phyloP scores from a whole-genome alignment of 768 basidiomycete species.

The Terana coerulea region DNA sequence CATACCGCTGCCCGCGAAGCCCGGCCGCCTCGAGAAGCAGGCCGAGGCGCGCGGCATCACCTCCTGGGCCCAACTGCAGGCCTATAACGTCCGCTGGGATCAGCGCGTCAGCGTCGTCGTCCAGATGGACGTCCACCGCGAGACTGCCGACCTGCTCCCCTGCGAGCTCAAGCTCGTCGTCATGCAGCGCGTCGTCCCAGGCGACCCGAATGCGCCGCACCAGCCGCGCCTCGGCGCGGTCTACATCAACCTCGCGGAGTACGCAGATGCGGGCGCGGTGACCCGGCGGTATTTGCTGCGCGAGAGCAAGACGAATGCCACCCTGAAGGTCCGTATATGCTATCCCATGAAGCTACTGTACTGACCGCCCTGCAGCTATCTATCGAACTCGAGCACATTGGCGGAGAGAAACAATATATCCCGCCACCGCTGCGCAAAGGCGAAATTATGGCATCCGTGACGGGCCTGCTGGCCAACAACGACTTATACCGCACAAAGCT shows the following conservation, averaged over 20 bases:
- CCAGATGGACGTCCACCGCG: constrained; percentile 57
- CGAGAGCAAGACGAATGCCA: constrained; percentile 78
- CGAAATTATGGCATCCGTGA: constrained; percentile 68
- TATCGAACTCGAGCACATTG: constrained; percentile 50
- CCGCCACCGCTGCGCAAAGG: constrained; percentile 69
- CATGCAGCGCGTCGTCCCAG: constrained; percentile 55
- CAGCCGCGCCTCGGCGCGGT: constrained; percentile 64
- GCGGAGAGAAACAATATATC: constrained; percentile 51
- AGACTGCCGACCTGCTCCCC: constrained; percentile 44
- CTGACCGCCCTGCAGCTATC: constrained; percentile 41
- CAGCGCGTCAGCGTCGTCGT: constrained; percentile 53
- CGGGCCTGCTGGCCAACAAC: constrained; percentile 53
- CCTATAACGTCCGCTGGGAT: constrained; percentile 64
- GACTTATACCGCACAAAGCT: constrained; percentile 42
- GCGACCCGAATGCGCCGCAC: constrained; percentile 51
- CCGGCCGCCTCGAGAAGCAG: constrained; percentile 10
- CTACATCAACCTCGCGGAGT: constrained; percentile 72
- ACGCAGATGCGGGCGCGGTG: constrained; percentile 54
- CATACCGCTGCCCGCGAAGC: not conserved
- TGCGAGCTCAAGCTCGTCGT: constrained; percentile 65
- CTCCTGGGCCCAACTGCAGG: constrained; percentile 51
- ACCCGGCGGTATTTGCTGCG: constrained; percentile 64
- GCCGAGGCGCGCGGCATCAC: constrained; percentile 55
- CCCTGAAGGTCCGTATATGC: constrained; percentile 58
- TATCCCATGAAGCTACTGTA: not conserved